Conservation (phyloP, 306 rosid genomes). For the Adenanthera pavonina region DNA sequence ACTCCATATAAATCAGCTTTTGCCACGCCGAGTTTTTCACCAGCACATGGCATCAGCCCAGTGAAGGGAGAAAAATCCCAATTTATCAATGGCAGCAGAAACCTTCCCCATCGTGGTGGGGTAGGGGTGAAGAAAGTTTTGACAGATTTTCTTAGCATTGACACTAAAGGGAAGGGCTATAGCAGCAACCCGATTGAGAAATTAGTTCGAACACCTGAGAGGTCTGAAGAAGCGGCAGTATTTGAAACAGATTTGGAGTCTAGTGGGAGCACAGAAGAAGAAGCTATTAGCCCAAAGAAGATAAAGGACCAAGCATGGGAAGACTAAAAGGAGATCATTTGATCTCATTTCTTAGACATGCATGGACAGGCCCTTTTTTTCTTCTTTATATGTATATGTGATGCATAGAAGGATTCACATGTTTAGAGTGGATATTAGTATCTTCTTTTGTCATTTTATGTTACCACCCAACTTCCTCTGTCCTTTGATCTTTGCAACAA, state of each 20-base stretch:
- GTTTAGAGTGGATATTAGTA: conserved; percentile 36
- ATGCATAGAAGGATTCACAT: conserved; percentile 33
- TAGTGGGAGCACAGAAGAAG: conserved; percentile 38
- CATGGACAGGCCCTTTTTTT: background rate
- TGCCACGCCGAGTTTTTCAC: conserved; percentile 57
- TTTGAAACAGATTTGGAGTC: conserved; percentile 47
- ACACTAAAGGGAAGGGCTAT: conserved; percentile 52
- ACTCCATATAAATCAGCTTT: conserved; percentile 82
- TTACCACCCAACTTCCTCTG: background rate
- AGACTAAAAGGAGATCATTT: conserved; percentile 19
- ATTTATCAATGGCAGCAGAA: conserved; percentile 47
- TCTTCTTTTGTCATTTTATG: background rate
- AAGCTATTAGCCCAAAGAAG: conserved; percentile 32
- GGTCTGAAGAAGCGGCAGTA: conserved; percentile 40
- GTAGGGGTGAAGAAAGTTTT: conserved; percentile 67
- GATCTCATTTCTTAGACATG: background rate
- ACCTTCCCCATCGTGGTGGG: conserved; percentile 59
- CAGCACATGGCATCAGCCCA: conserved; percentile 52
- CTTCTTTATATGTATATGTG: conserved; percentile 41
- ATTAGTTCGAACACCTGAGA: conserved; percentile 39
- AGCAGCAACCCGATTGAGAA: conserved; percentile 44
- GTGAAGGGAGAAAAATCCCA: conserved; percentile 67
- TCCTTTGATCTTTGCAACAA: background rate
- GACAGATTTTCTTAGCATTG: conserved; percentile 83
- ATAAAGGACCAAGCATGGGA: conserved; percentile 44